Conservation (phyloP, 116 monocot genomes). For the Phalaenopsis hybrid region DNA sequence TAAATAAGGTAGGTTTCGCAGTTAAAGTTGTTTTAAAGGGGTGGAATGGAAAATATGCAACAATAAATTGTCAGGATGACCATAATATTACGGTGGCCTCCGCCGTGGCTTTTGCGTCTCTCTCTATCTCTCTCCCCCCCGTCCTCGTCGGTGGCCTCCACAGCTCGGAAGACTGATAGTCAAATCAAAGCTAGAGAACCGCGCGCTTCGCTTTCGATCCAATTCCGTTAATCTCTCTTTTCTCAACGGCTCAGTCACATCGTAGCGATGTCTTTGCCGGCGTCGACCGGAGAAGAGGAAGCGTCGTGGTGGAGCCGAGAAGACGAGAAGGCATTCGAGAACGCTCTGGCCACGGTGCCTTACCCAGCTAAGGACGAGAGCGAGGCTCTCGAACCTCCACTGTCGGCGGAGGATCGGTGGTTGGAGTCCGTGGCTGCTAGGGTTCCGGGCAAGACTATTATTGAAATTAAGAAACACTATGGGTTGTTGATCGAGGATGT, state of each 20-base stretch:
- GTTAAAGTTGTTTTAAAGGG: background rate
- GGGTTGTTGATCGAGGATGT: slow-evolving; percentile 9
- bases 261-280: slow-evolving; percentile 9
- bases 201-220: background rate
- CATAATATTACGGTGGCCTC: background rate
- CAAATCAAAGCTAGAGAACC: no score
- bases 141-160: no score
- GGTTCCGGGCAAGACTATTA: slow-evolving; percentile 4
- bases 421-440: slow-evolving; percentile 5
- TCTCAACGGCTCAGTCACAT: background rate
- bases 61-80: background rate
- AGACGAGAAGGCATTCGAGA: slow-evolving; percentile 16
- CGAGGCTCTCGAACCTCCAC: background rate
- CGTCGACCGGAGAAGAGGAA: slow-evolving; percentile 2
- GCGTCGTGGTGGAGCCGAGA: slow-evolving; percentile 5
- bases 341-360: slow-evolving; percentile 3
- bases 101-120: background rate
- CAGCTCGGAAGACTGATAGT: no score
- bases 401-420: slow-evolving; percentile 13
- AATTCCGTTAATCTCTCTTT: background rate
- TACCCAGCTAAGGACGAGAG: background rate
- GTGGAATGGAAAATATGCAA: background rate
- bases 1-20: background rate
- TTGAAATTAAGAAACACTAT: slow-evolving; percentile 3
- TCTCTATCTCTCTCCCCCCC: background rate